A percentile compares a stretch with the other conserved stretches of the same genome.
phyloP scores from a whole-genome alignment of 176 grass and related monocot genomes.

The Carex cristatella region DNA sequence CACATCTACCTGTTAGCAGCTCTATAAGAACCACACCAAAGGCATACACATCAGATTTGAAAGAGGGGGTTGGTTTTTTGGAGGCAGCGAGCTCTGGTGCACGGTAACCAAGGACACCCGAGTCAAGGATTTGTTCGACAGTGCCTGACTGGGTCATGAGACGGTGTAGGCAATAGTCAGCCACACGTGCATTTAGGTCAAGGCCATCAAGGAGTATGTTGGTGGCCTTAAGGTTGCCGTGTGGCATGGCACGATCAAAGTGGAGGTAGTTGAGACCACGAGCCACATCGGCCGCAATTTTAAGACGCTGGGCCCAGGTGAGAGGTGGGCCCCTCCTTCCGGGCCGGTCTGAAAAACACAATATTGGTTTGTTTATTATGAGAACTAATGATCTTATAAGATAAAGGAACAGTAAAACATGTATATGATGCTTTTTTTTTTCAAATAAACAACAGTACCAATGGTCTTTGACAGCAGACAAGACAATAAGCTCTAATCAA shows the following conservation, averaged over 20 bases:
- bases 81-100: slow-evolving; percentile 72
- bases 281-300: slow-evolving; percentile 67
- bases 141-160: slow-evolving; percentile 81
- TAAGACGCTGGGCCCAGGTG: slow-evolving; percentile 87
- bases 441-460: neutral
- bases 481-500: neutral
- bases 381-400: neutral
- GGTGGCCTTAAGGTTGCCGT: slow-evolving; percentile 91
- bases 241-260: slow-evolving; percentile 84
- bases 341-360: slow-evolving; percentile 54
- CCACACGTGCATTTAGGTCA: slow-evolving; percentile 73
- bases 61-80: slow-evolving; percentile 81
- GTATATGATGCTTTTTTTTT: neutral
- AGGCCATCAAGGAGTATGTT: slow-evolving; percentile 87
- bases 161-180: slow-evolving; percentile 87
- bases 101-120: slow-evolving; percentile 77
- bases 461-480: neutral
- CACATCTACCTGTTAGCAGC: slow-evolving; percentile 68
- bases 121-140: slow-evolving; percentile 61
- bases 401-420: neutral
- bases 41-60: slow-evolving; percentile 83
- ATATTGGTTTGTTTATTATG: neutral
- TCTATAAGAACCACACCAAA: slow-evolving; percentile 84
- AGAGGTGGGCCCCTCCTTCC: slow-evolving; percentile 78
- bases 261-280: slow-evolving; percentile 98